A percentile compares a stretch with the other conserved stretches of the same genome.
phyloP scores from a whole-genome alignment of 495 filamentous ascomycete genomes.

The Chaetomium fimeti region DNA sequence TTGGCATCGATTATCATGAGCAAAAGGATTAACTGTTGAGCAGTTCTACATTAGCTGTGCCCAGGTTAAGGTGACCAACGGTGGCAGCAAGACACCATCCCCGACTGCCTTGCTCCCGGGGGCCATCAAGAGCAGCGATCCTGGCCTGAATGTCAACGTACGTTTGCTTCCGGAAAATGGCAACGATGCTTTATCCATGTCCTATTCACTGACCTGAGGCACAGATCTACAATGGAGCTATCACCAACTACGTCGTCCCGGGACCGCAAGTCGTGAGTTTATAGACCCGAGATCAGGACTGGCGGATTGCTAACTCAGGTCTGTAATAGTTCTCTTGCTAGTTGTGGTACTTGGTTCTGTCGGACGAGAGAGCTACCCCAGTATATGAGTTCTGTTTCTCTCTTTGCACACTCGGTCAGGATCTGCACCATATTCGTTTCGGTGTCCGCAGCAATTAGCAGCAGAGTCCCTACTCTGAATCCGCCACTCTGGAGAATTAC shows the following conservation, averaged over 20 bases:
- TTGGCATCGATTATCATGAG: background rate
- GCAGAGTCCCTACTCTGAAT: too few relatives aligned
- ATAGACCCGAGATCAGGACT: background rate
- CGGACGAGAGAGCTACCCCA: too few relatives aligned
- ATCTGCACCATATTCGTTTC: too few relatives aligned
- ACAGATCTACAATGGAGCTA: constrained; percentile 26
- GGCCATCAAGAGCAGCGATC: constrained; percentile 54
- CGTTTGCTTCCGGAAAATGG: background rate
- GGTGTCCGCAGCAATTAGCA: too few relatives aligned
- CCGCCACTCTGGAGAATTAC: too few relatives aligned
- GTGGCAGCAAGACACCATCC: constrained; percentile 44
- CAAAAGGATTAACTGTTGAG: background rate
- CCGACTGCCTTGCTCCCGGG: constrained; percentile 54
- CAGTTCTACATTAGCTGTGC: constrained; percentile 58
- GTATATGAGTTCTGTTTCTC: background rate
- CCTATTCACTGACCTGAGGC: constrained; percentile 4
- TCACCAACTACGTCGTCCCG: constrained; percentile 29
- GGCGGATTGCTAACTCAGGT: constrained; percentile 6
- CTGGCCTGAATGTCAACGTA: constrained; percentile 48
- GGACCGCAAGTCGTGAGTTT: constrained; percentile 29
- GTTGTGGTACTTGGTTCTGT: too few relatives aligned
- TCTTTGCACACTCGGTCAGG: background rate
- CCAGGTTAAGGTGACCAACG: constrained; percentile 56
- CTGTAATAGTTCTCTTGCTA: constrained; percentile 23
- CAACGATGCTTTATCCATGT: background rate